Conservation (phyloP, 1,139 yeast genomes). For the Zygosaccharomyces sapae region DNA sequence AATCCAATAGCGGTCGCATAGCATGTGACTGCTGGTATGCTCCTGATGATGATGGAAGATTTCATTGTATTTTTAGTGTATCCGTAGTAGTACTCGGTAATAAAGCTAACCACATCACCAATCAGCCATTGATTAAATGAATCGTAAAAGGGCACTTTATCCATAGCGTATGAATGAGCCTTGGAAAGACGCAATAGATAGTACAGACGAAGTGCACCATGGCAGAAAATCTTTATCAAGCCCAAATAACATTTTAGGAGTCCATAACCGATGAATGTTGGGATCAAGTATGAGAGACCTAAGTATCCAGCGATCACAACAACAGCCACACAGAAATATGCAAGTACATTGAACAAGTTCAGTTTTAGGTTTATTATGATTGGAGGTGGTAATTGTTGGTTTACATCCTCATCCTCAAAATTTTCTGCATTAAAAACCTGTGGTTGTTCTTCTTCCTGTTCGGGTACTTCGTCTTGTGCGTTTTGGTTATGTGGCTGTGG, state of each 20-base stretch:
- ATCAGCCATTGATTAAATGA: slow-evolving; percentile 10
- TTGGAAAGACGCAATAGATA: slow-evolving; percentile 12
- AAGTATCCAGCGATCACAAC: slow-evolving; percentile 44
- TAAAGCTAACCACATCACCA: slow-evolving; percentile 7
- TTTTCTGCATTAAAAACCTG: slow-evolving; percentile 12
- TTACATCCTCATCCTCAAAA: slow-evolving; percentile 17
- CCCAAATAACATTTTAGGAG: slow-evolving; percentile 21
- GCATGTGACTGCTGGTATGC: slow-evolving; percentile 45
- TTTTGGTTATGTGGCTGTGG: slow-evolving; percentile 1
- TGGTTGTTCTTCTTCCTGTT: slow-evolving; percentile 8
- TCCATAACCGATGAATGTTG: slow-evolving; percentile 47
- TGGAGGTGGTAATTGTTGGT: slow-evolving; percentile 21
- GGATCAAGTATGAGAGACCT: slow-evolving; percentile 49
- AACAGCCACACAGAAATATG: slow-evolving; percentile 39
- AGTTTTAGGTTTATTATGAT: slow-evolving; percentile 28
- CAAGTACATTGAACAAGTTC: slow-evolving; percentile 22
- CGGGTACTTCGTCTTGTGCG: slow-evolving; percentile 12
- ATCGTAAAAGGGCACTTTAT: slow-evolving; percentile 11
- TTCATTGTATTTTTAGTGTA: slow-evolving; percentile 22
- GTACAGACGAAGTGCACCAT: slow-evolving; percentile 19
- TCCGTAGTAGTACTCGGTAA: slow-evolving; percentile 16
- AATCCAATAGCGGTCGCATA: slow-evolving; percentile 46
- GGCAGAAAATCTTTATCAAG: slow-evolving; percentile 13
- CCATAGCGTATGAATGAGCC: slow-evolving; percentile 7
- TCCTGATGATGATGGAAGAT: slow-evolving; percentile 25